Base-by-base conservation (phyloP, 2,329 filamentous ascomycete species). In the Boeremia lycopersici region DNA sequence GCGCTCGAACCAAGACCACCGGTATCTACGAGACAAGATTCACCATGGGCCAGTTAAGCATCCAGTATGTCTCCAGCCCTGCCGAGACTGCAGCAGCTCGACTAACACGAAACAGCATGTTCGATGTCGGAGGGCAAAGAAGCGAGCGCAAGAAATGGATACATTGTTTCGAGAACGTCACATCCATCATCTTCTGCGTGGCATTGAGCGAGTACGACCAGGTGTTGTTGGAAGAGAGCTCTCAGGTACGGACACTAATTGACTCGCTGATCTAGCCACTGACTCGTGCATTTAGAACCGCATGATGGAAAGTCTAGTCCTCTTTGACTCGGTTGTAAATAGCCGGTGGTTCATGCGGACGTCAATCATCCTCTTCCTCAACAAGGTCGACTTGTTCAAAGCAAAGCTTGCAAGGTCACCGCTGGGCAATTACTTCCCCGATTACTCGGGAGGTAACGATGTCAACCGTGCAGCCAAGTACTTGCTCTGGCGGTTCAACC, bases 81-180 rank as follows among this genome's bases (percentile, higher is more conserved):
- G 12, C 48, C 15, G 61, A 68, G 56, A 28, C 35, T 47, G 52
- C 50, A 33, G 46, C 56, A 35, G 40, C 57, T 62, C 53, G 49
- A 64, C 70, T 74, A 71, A 71, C 61, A 28, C 69, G 63, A 66
- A 69, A 62, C 72, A 98, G 93, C 80, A 99, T 99, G 95, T 99
- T 99, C 73, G 95, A 99, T 75, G 95, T 99, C 4, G 95, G 95
- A 60, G 95, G 95, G 23, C 95, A 99, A 78, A 84, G 95, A 73
- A 98, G 93, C 76, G 95, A 99, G 78, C 86, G 95, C 60, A 99
- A 99, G 82, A 99, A 99, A 80, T 99, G 95, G 95, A 99, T 99
- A 73, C 95, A 99, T 79, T 99, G 95, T 80, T 99, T 99, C 76
- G 95, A 99, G 77, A 98, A 98, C 69, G 95, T 99, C 69, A 99